Conservation (phyloP, 2,329 filamentous ascomycete species). For the Coleophoma cylindrospora region DNA sequence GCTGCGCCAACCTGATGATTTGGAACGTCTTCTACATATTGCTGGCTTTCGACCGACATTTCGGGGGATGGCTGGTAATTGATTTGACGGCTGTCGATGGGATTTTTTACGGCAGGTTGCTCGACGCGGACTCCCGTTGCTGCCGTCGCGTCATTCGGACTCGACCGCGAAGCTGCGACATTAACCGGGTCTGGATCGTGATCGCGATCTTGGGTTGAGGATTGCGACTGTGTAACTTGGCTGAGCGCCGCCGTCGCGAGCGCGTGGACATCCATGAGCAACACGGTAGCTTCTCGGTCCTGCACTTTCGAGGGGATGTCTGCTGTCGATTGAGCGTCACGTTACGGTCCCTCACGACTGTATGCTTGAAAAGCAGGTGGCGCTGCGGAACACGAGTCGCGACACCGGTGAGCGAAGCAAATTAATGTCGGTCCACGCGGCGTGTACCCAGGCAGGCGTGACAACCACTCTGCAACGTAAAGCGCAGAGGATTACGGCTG, state of each 20-base stretch:
- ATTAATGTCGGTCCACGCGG: too few relatives aligned
- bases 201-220: constrained; percentile 8
- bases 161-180: constrained; percentile 9
- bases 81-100: constrained; percentile 10
- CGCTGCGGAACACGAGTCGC: neutral
- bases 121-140: constrained; percentile 21
- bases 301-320: neutral
- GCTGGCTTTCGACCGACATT: constrained; percentile 3
- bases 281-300: neutral
- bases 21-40: constrained; percentile 7
- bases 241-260: constrained; percentile 22
- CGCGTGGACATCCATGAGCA: constrained; percentile 20
- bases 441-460: too few relatives aligned
- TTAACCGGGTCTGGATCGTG: constrained; percentile 11
- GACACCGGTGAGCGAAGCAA: too few relatives aligned
- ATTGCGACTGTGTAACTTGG: constrained; percentile 9
- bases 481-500: too few relatives aligned
- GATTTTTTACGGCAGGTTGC: constrained; percentile 14
- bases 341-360: neutral
- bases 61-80: constrained; percentile 5
- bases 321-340: neutral
- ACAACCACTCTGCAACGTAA: too few relatives aligned
- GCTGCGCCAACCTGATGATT: constrained; percentile 4
- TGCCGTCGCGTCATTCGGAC: constrained; percentile 17
- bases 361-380: neutral